Evolutionary conservation across 2,329 filamentous ascomycete species (phyloP).

Genomic region (Aureobasidium zeae): DNA sequence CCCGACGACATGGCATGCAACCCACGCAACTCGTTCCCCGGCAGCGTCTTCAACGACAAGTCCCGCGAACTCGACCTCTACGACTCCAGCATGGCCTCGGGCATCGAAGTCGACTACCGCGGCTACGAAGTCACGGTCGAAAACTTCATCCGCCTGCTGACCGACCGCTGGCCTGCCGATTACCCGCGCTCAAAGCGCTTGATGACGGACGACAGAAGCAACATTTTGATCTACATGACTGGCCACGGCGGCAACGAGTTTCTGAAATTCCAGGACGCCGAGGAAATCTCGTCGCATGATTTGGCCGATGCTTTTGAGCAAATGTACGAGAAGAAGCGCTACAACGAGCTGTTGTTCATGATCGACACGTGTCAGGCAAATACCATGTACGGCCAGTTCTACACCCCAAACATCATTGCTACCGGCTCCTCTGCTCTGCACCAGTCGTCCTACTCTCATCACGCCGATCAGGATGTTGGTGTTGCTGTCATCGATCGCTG

Average conservation of each 20-base stretch:
- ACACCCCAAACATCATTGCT: slow-evolving; percentile 95
- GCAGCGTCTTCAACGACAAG: slow-evolving; percentile 96
- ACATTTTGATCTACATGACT: slow-evolving; percentile 98
- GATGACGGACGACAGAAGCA: slow-evolving; percentile 88
- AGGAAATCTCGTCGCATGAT: slow-evolving; percentile 95
- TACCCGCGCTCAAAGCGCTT: slow-evolving; percentile 91
- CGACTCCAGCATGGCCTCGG: slow-evolving; percentile 41
- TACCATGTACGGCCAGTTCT: slow-evolving; percentile 97
- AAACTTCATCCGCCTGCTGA: slow-evolving; percentile 93
- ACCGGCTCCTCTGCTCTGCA: slow-evolving; percentile 95
- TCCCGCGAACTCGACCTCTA: slow-evolving; percentile 93
- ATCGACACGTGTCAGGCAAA: slow-evolving; percentile 99
- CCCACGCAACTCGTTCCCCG: slow-evolving; percentile 93
- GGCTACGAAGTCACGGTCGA: slow-evolving; percentile 98
- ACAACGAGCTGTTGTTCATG: slow-evolving; percentile 98
- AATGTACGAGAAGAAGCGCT: slow-evolving; percentile 99
- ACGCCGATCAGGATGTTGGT: slow-evolving; percentile 94
- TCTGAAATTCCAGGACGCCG: slow-evolving; percentile 94
- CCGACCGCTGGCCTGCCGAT: slow-evolving; percentile 86
- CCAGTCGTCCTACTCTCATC: slow-evolving; percentile 93
- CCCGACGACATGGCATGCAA: slow-evolving; percentile 99
- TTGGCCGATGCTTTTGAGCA: slow-evolving; percentile 95
- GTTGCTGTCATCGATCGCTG: slow-evolving; percentile 97
- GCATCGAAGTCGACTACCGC: slow-evolving; percentile 92
- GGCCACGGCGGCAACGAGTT: slow-evolving; percentile 97